Percentiles rank a stretch among this genome's conserved stretches.
Conservation (phyloP, 768 basidiomycete genomes). For the Rhizopogon rudus region DNA sequence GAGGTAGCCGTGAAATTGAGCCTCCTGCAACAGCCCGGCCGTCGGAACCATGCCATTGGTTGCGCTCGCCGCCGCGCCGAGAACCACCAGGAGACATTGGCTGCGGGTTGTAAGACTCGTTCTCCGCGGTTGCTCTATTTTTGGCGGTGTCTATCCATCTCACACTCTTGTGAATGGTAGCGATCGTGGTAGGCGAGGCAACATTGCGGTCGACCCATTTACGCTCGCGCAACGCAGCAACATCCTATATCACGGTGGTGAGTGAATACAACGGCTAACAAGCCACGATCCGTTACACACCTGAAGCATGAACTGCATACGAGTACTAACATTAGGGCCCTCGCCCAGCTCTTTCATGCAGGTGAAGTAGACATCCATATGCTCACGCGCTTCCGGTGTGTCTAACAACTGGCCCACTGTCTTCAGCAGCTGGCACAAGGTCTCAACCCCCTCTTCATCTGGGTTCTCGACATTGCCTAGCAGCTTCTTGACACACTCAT, state of each 20-base stretch:
- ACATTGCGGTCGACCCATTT: constrained; percentile 77
- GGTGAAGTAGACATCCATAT: constrained; percentile 91
- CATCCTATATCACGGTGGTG: constrained; percentile 50
- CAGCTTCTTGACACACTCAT: constrained; percentile 95
- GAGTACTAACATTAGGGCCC: constrained; percentile 69
- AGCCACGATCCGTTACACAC: constrained; percentile 38
- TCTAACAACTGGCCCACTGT: constrained; percentile 90
- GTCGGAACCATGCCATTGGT: constrained; percentile 63
- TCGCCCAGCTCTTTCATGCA: constrained; percentile 82
- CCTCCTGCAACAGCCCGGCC: constrained; percentile 78
- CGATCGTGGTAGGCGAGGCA: constrained; percentile 81
- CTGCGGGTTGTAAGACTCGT: constrained; percentile 52
- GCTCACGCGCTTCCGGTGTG: constrained; percentile 70
- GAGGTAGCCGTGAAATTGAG: constrained; percentile 44
- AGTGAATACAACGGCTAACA: constrained; percentile 1
- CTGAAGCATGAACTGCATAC: constrained; percentile 95
- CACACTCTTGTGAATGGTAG: constrained; percentile 84
- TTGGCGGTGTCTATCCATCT: constrained; percentile 45
- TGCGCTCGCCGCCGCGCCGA: constrained; percentile 74
- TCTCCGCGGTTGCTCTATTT: constrained; percentile 67
- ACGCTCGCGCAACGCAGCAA: constrained; percentile 81
- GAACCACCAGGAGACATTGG: constrained; percentile 90
- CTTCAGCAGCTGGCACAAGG: constrained; percentile 84
- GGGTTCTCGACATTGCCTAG: constrained; percentile 91
- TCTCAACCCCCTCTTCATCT: constrained; percentile 97